phyloP scores from a whole-genome alignment of 495 filamentous ascomycete species.

The Thermothielavioides terrestris region DNA sequence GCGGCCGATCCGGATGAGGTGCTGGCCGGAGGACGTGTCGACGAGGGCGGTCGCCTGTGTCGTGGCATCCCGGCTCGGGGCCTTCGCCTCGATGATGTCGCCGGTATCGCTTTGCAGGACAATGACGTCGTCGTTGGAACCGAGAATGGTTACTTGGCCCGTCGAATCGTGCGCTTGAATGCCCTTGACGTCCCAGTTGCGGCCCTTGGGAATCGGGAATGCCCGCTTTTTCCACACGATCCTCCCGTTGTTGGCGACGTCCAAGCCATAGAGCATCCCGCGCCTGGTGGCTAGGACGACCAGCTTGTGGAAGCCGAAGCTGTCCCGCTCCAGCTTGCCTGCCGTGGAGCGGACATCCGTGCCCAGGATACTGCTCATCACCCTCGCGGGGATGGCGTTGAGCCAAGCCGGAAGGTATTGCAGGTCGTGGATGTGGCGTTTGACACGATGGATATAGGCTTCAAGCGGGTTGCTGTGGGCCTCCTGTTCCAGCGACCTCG shows the following conservation, averaged over 20 bases:
- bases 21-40: conserved; percentile 40
- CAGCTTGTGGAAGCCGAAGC: conserved; percentile 81
- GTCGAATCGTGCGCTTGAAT: conserved; percentile 49
- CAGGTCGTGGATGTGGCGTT: conserved; percentile 72
- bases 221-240: conserved; percentile 66
- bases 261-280: conserved; percentile 70
- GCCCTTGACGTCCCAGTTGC: conserved; percentile 58
- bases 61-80: conserved; percentile 25
- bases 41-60: conserved; percentile 43
- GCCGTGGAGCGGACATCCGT: conserved; percentile 38
- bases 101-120: conserved; percentile 51
- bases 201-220: conserved; percentile 42
- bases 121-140: conserved; percentile 48
- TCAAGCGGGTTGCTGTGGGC: conserved; percentile 66
- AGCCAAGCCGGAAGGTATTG: conserved; percentile 70
- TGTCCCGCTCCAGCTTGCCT: conserved; percentile 55
- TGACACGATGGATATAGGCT: conserved; percentile 82
- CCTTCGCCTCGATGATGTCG: conserved; percentile 38
- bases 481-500: conserved; percentile 73
- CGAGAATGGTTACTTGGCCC: conserved; percentile 51
- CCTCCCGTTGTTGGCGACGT: conserved; percentile 63
- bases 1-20: conserved; percentile 41
- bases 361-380: conserved; percentile 61
- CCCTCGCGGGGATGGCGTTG: conserved; percentile 51
- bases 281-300: conserved; percentile 71